phyloP scores from a whole-genome alignment of 805 yeast species.

The Spathaspora girioi region DNA sequence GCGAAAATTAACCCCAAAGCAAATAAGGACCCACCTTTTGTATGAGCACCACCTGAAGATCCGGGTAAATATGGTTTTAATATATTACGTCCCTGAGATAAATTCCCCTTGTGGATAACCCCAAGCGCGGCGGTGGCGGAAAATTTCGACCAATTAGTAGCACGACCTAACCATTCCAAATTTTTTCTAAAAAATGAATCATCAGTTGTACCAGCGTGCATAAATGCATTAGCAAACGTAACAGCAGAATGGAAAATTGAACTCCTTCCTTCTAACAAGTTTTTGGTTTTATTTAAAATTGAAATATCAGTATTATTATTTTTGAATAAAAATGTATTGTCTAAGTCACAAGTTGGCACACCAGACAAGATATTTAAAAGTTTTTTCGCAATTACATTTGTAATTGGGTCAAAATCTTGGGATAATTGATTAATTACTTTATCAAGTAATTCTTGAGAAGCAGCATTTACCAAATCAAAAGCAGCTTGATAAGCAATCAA shows the following conservation, averaged over 20 bases:
- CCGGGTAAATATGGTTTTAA: conserved; percentile 92
- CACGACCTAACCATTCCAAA: conserved; percentile 93
- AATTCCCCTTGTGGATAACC: conserved; percentile 92
- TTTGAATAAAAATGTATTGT: conserved; percentile 80
- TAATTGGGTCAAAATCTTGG: conserved; percentile 23
- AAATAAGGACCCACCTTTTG: conserved; percentile 92
- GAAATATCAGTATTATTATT: conserved; percentile 85
- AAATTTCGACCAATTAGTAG: conserved; percentile 98
- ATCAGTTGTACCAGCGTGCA: conserved; percentile 95
- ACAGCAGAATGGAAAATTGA: conserved; percentile 96
- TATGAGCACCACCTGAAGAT: conserved; percentile 71
- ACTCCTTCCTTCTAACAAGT: conserved; percentile 80
- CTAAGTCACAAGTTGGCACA: conserved; percentile 89
- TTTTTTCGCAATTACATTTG: conserved; percentile 31
- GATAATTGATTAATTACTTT: conserved; percentile 44
- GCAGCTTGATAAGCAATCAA: conserved; percentile 88
- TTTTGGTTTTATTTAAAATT: conserved; percentile 77
- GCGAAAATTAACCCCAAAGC: conserved; percentile 94
- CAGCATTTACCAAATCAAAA: conserved; percentile 87
- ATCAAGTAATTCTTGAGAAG: conserved; percentile 82
- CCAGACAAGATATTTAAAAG: conserved; percentile 78
- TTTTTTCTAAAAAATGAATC: conserved; percentile 89
- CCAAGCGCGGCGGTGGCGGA: conserved; percentile 98
- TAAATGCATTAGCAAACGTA: conserved; percentile 88
- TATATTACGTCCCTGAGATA: conserved; percentile 83